phyloP scores from a whole-genome alignment of 2,329 filamentous ascomycete genomes.

The Aspergillus brasiliensis region DNA sequence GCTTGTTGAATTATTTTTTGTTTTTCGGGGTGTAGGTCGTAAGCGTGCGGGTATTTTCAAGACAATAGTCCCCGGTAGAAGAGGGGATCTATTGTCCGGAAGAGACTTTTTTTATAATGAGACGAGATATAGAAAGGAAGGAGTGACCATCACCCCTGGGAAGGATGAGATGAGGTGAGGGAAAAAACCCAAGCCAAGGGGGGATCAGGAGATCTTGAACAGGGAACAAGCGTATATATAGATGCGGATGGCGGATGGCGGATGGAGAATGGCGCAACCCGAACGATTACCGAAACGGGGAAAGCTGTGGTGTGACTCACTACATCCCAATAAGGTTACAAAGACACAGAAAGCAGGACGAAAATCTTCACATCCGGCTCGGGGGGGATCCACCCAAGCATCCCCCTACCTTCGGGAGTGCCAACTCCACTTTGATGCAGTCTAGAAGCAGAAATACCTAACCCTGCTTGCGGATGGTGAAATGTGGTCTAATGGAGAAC shows the following conservation, averaged over 20 bases:
- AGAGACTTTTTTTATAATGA: constrained; percentile 14
- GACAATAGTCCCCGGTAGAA: background rate
- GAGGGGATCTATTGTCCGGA: background rate
- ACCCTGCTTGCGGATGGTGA: constrained; percentile 4
- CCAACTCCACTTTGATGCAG: constrained; percentile 14
- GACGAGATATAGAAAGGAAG: constrained; percentile 24
- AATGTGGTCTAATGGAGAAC: constrained; percentile 7
- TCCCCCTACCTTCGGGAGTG: constrained; percentile 7
- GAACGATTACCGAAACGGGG: constrained; percentile 15
- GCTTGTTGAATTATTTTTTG: constrained; percentile 8
- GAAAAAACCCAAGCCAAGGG: constrained; percentile 16
- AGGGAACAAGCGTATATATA: constrained; percentile 12
- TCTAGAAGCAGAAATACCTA: constrained; percentile 3
- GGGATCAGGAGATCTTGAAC: constrained; percentile 5
- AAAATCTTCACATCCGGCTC: constrained; percentile 15
- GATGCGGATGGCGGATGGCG: constrained; percentile 14
- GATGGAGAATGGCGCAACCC: constrained; percentile 7
- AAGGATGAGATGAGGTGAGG: constrained; percentile 40
- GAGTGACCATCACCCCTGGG: constrained; percentile 41
- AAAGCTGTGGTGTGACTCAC: constrained; percentile 30
- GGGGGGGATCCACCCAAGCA: constrained; percentile 11
- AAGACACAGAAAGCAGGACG: constrained; percentile 6
- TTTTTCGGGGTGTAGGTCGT: constrained; percentile 2
- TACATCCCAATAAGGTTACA: constrained; percentile 20
- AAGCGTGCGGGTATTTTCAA: background rate